phyloP scores from a whole-genome alignment of 176 grass and related monocot species.

The Aegilops longissima region DNA sequence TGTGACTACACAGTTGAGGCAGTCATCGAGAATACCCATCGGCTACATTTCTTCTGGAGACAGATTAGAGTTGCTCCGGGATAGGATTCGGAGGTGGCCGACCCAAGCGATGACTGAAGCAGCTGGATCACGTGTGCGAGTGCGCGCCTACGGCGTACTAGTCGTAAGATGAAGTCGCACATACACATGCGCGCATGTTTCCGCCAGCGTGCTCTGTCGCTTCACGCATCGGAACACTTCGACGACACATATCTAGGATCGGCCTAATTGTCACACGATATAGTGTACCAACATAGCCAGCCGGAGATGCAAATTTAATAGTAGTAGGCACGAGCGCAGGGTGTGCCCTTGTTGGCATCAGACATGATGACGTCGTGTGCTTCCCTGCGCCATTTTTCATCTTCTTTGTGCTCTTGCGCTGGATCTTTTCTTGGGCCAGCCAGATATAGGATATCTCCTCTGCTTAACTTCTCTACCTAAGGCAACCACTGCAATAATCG shows the following conservation, averaged over 20 bases:
- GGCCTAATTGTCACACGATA: neutral
- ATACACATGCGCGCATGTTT: neutral
- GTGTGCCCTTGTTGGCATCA: neutral
- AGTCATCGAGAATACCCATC: too few species aligned
- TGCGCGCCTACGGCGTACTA: too few species aligned
- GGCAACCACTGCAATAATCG: neutral
- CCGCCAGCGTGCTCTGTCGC: neutral
- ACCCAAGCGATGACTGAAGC: too few species aligned
- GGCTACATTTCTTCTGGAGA: too few species aligned
- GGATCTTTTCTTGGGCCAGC: neutral
- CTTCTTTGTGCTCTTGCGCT: neutral
- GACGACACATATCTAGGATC: neutral
- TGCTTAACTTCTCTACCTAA: neutral
- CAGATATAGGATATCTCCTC: too few species aligned
- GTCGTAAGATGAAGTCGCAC: neutral
- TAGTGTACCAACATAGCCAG: neutral
- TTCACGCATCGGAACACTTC: neutral
- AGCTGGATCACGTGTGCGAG: too few species aligned
- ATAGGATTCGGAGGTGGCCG: too few species aligned
- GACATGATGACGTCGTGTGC: neutral
- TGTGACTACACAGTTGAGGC: too few species aligned
- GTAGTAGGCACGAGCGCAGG: neutral
- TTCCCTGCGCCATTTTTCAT: neutral
- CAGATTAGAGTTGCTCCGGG: too few species aligned
- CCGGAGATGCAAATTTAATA: too few species aligned